Base-by-base conservation (phyloP, 2,329 filamentous ascomycete genomes). In the Colletotrichum lentis region DNA sequence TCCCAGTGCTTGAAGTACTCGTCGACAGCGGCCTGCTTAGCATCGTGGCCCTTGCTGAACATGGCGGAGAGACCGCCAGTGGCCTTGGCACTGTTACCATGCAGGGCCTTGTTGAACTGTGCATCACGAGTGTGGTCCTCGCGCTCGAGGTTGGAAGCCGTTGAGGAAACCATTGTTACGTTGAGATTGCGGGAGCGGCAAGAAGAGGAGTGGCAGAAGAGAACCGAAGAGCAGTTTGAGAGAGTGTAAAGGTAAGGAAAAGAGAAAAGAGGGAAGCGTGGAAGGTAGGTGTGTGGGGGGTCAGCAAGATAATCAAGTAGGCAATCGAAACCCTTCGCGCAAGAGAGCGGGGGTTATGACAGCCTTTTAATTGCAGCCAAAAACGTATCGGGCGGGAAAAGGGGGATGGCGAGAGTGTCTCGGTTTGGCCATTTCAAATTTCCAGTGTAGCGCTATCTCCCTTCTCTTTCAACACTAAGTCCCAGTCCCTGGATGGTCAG, bases 1-100 rank as follows among this genome's bases (percentile, higher is more conserved):
- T 96, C 92, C 90, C 91, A 96, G 78, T 94, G 92, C 85, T 95
- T 94, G 84, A 95, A 96, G 82, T 96, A 96, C 77, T 94, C 91
- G 73, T 94, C 90, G 22, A 92, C 86, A 22, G 92, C 91, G 64
- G 90, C 89, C 75, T 91, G 88, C 74, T 95, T 90, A 1, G 92
- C 92, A 12, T 82, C 76, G 47, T 73, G 74, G 78, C 95, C 88
- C 82, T 97, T 97, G 77, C 85, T 84, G 73, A 96, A 82, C 89
- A 97, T 93, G 74, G 94, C 91, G 73, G 88, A 83, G 74, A 97
- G 87, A 73, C 93, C 92, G 76, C 91, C 92, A 64, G 85, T 81
- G 52, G 88, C 87, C 76, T 89, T 80, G 57, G 92, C 84, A 62
- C 92, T 93, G 70, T 79, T 80, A 76, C 86, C 93, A 81, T 97